Evolutionary conservation across 2,329 filamentous ascomycete species (phyloP), one percentile per base, ranked within the genome.

Genomic region (Gaeumannomyces sp.): DNA sequence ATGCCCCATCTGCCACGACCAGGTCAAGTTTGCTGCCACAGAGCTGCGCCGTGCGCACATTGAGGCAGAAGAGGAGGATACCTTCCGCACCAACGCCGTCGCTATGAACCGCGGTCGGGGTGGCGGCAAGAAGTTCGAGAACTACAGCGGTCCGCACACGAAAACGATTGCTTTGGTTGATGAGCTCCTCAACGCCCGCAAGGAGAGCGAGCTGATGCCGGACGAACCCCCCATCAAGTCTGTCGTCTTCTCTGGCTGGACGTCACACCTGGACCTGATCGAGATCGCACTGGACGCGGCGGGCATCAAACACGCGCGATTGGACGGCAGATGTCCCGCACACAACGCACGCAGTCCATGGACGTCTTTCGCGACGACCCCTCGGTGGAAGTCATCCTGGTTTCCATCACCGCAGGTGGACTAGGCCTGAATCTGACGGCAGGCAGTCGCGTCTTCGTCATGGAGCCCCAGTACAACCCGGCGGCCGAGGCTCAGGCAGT

Each of bases 381-480:
- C 3, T 77, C 75, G 1, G 84, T 96, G 50, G 87, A 88, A 38
- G 89, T 97, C 64, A 93, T 98, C 62, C 85, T 98, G 13, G 92
- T 97, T 19, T 97, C 92, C 13, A 96, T 97, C 76, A 92, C 89
- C 73, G 94, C 94, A 0, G 95, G 94, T 68, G 94, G 95, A 25
- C 85, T 97, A 22, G 94, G 94, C 19, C 86, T 98, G 56, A 98
- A 98, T 73, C 80, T 98, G 64, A 97, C 93, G 0, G 83, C 91
- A 0, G 94, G 89, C 38, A 95, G 88, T 73, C 90, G 86, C 64
- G 94, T 96, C 19, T 98, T 95, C 74, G 90, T 98, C 71, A 98
- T 99, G 94, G 95, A 99, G 75, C 95, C 95, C 6, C 93, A 97
- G 73, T 99, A 94, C 79, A 99, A 99, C 72, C 95, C 95, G 0